Evolutionary conservation across 352 stramenopile species (phyloP).

Genomic region (Chrysophaeum taylorii): DNA sequence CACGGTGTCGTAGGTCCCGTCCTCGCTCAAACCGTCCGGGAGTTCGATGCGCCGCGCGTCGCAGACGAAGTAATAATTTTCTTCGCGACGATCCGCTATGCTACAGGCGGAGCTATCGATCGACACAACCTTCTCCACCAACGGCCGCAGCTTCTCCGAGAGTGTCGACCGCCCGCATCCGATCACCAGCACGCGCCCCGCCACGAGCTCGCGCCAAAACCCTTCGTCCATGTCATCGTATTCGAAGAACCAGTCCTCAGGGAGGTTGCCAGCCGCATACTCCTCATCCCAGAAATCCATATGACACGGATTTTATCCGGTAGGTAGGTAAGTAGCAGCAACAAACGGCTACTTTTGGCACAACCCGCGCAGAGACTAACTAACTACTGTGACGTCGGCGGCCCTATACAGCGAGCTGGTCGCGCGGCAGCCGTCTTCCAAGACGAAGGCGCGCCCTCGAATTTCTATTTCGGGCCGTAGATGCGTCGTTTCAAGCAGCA

Average conservation of each 20-base stretch:
- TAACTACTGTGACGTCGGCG: too few species aligned
- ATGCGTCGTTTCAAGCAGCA: too few species aligned
- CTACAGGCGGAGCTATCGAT: neutral
- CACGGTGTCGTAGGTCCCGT: neutral
- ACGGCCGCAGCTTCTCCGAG: neutral
- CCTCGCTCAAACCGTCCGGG: neutral
- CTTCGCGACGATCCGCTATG: neutral
- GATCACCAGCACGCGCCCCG: neutral
- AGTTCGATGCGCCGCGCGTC: neutral
- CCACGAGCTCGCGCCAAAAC: neutral
- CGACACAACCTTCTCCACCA: neutral
- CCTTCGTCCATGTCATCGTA: neutral
- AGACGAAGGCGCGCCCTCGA: too few species aligned
- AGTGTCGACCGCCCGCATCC: neutral
- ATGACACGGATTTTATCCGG: too few species aligned
- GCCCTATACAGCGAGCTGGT: too few species aligned
- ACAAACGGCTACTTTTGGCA: too few species aligned
- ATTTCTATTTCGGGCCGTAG: too few species aligned
- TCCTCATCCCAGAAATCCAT: too few species aligned
- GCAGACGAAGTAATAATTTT: neutral
- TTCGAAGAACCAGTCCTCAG: constrained; percentile 1
- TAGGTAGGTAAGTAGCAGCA: too few species aligned
- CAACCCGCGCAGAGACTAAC: too few species aligned
- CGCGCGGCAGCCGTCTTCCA: too few species aligned
- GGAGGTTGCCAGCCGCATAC: too few species aligned